A percentile compares a stretch with the other conserved stretches of the same genome.
Conservation (phyloP, 2,329 filamentous ascomycete species). For the Paecilomyces fulvus region DNA sequence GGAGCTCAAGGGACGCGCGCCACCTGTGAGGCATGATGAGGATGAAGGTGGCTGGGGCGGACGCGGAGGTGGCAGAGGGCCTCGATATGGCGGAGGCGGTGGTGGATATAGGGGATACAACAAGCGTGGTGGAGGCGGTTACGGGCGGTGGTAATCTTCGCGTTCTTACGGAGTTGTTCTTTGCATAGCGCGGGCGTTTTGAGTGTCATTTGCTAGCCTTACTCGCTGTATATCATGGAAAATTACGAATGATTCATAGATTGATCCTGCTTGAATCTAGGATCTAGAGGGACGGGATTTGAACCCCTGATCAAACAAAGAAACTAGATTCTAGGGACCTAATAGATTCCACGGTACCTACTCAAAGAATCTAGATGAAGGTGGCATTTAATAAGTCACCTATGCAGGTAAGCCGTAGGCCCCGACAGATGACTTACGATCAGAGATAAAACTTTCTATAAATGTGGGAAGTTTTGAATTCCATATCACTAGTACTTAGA, state of each 20-base stretch:
- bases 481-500: not conserved
- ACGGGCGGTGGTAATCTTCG: conserved; percentile 31
- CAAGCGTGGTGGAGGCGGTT: conserved; percentile 31
- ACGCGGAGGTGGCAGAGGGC: conserved; percentile 42
- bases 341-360: too few relatives aligned
- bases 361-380: too few relatives aligned
- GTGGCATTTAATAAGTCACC: too few relatives aligned
- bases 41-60: conserved; percentile 45
- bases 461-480: not conserved
- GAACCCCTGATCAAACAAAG: too few relatives aligned
- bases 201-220: conserved; percentile 4
- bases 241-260: not conserved
- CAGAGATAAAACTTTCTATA: not conserved
- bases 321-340: too few relatives aligned
- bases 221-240: not conserved
- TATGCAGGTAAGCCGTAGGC: too few relatives aligned
- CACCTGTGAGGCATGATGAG: conserved; percentile 49
- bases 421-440: too few relatives aligned
- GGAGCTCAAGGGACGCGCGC: conserved; percentile 67
- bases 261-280: not conserved
- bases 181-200: conserved; percentile 39
- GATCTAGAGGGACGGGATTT: too few relatives aligned
- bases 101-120: conserved; percentile 40
- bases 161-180: conserved; percentile 4
- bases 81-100: conserved; percentile 35